Base-by-base conservation (phyloP, 768 basidiomycete genomes). In the Sarcomyxa edulis region DNA sequence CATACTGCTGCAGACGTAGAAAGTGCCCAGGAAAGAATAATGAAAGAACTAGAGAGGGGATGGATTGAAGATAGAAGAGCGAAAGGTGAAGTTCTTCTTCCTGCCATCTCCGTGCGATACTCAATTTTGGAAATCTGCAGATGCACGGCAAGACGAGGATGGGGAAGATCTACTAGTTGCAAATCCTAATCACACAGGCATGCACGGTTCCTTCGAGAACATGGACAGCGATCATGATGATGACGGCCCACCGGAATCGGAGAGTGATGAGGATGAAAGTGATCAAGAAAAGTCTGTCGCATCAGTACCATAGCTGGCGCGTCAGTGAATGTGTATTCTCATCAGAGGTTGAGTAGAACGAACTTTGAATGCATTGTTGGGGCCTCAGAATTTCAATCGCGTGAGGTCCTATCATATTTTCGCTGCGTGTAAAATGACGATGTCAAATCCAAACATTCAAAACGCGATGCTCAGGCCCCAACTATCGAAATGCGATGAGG, bases 121-220 rank as follows among this genome's bases (percentile, higher is more conserved):
- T 7, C 16, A 19, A n/a, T 25, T 20, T 31, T 27, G 29, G n/a
- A n/a, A n/a, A 3, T 44, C 33, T 21, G 23, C 11, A 31, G 20
- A 46, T 42, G 37, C 24, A 6, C 39, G 18, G 7, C 23, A 21
- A 58, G 57, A 55, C 32, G 52, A 54, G 29, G 66, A 69, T 6
- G 62, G 61, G 14, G 77, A 76, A 40, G 84, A 88, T 51, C 65
- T 87, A 15, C 64, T 86, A 8, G 64, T 83, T 3, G 69, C 69
- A 3, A 88, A 87, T 54, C 83, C 84, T 1, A 88, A 88, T 48
- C 83, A 80, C n/a, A n/a, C n/a, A n/a, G n/a, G n/a, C n/a, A n/a
- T n/a, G n/a, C n/a, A n/a, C n/a, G n/a, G n/a, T n/a, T n/a, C n/a
- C n/a, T n/a, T n/a, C n/a, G n/a, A n/a, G n/a, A n/a, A n/a, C n/a